Conservation (phyloP, 768 basidiomycete species). For the Dacryopinax spathularia region DNA sequence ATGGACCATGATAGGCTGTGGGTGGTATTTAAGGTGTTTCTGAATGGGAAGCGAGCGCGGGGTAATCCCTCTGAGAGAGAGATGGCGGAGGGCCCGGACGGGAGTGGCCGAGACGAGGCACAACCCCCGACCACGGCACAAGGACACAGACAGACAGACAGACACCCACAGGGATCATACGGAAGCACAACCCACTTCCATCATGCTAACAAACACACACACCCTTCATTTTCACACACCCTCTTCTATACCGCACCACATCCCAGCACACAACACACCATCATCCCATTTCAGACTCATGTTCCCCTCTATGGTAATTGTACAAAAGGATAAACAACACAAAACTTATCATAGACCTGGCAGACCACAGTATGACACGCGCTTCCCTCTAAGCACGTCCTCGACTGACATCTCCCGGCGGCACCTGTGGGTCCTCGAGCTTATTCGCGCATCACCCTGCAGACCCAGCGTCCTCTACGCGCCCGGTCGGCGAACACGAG, state of each 20-base stretch:
- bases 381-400: not conserved
- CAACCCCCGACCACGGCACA: no score
- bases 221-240: not conserved
- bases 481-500: not conserved
- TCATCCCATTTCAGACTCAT: not conserved
- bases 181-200: not conserved
- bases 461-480: not conserved
- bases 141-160: not conserved
- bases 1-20: no score
- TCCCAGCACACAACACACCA: not conserved
- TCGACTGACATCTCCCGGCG: no score
- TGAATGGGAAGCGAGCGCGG: not conserved
- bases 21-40: conserved; percentile 1
- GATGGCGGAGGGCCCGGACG: not conserved
- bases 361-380: not conserved
- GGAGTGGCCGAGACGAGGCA: not conserved
- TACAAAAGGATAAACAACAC: no score
- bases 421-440: no score
- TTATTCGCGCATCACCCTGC: not conserved
- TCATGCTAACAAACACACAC: not conserved
- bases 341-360: no score
- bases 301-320: not conserved
- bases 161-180: not conserved
- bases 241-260: not conserved
- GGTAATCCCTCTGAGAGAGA: not conserved